phyloP scores from a whole-genome alignment of 1,284 basidiomycete species.

The Cutaneotrichosporon mucoides region DNA sequence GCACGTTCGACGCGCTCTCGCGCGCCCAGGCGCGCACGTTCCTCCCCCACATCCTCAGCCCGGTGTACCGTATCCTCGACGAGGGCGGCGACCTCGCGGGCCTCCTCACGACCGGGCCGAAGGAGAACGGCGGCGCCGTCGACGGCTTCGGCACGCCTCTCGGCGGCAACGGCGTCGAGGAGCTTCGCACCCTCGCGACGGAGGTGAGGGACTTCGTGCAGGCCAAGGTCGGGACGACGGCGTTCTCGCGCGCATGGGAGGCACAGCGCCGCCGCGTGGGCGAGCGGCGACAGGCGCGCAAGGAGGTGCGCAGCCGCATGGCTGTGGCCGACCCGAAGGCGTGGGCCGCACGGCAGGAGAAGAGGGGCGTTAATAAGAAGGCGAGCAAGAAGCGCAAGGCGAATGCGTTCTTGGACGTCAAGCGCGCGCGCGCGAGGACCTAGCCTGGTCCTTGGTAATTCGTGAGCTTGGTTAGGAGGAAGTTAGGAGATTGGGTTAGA shows the following conservation, averaged over 20 bases:
- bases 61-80: conserved; percentile 79
- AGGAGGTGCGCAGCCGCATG: conserved; percentile 48
- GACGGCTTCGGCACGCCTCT: too few relatives aligned
- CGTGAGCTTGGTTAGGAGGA: neutral
- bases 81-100: conserved; percentile 62
- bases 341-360: conserved; percentile 67
- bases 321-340: conserved; percentile 35
- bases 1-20: conserved; percentile 72
- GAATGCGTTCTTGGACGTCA: conserved; percentile 34
- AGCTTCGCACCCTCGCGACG: conserved; percentile 71
- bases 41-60: conserved; percentile 78
- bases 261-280: conserved; percentile 68
- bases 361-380: conserved; percentile 72
- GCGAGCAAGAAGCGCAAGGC: conserved; percentile 74
- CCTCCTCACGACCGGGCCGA: conserved; percentile 54
- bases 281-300: conserved; percentile 67
- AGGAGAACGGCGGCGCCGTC: neutral
- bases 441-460: neutral
- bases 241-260: conserved; percentile 74
- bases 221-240: conserved; percentile 73
- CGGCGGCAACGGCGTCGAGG: conserved; percentile 52
- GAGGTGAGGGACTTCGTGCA: conserved; percentile 89
- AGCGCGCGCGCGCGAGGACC: conserved; percentile 1
- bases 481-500: neutral
- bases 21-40: conserved; percentile 59